Evolutionary conservation across 2,329 filamentous ascomycete species (phyloP).

Genomic region (Fusarium nodosum): DNA sequence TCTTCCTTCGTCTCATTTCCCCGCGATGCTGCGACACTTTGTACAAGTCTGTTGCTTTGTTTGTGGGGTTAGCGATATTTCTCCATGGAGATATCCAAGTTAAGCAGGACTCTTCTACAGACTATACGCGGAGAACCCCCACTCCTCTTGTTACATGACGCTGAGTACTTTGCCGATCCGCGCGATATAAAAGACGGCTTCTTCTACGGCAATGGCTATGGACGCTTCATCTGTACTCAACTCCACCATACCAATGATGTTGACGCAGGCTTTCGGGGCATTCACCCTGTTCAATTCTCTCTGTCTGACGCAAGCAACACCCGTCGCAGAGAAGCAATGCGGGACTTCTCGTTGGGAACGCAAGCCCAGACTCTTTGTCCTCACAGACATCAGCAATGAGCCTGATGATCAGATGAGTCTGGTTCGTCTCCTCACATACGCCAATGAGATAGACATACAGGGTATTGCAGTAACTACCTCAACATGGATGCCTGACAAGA

Average conservation of each 20-base stretch:
- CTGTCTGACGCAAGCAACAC: not conserved
- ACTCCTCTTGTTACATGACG: not conserved
- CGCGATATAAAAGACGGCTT: not conserved
- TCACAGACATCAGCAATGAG: conserved; percentile 62
- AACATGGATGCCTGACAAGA: conserved; percentile 57
- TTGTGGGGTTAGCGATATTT: not conserved
- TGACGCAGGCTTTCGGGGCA: conserved; percentile 12
- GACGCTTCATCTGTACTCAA: not conserved
- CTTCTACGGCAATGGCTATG: not conserved
- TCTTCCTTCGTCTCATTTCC: not conserved
- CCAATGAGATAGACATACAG: conserved; percentile 60
- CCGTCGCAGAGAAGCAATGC: conserved; percentile 1
- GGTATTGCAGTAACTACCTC: conserved; percentile 61
- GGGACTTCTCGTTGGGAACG: conserved; percentile 2
- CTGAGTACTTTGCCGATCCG: not conserved
- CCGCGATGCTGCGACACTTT: not conserved
- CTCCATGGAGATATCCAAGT: not conserved
- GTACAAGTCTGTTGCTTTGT: not conserved
- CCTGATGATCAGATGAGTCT: conserved; percentile 61
- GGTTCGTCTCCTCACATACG: conserved; percentile 59
- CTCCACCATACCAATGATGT: conserved; percentile 5
- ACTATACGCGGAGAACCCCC: not conserved
- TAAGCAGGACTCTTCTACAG: not conserved
- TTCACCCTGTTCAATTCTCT: conserved; percentile 16
- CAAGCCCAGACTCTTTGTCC: conserved; percentile 55